Conservation (phyloP, 176 grass and related monocot genomes). For the Ensete glaucum region DNA sequence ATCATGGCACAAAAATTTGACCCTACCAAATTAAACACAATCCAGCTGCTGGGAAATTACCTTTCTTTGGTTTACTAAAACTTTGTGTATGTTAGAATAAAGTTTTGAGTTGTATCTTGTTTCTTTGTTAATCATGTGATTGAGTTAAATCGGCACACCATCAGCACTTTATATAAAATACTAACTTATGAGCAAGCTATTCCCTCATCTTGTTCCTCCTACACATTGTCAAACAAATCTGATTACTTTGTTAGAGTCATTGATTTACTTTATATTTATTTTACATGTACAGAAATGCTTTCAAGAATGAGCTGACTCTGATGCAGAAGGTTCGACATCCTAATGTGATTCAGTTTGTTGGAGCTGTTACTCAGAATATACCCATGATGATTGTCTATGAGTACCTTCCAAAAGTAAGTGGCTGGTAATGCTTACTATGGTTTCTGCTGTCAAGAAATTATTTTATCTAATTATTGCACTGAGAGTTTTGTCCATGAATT, state of each 20-base stretch:
- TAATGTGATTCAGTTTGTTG: conserved; percentile 93
- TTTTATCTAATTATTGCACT: neutral
- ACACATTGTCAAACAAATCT: neutral
- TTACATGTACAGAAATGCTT: conserved; percentile 53
- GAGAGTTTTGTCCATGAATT: neutral
- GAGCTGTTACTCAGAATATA: conserved; percentile 86
- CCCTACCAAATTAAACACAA: neutral
- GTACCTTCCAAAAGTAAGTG: conserved; percentile 69
- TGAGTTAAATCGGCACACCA: neutral
- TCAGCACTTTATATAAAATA: neutral
- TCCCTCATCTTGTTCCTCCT: neutral
- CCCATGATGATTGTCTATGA: conserved; percentile 99
- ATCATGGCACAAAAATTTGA: neutral
- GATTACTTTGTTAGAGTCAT: neutral
- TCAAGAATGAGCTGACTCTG: conserved; percentile 82
- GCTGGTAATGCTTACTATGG: neutral
- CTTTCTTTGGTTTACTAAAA: neutral
- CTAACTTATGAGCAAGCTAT: neutral
- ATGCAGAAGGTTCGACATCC: conserved; percentile 86
- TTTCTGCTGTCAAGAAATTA: neutral
- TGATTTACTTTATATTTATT: neutral
- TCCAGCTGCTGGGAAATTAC: neutral
- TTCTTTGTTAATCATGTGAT: too few relatives aligned
- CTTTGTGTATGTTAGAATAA: neutral
- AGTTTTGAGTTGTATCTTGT: too few relatives aligned